Evolutionary conservation across 2,329 filamentous ascomycete species (phyloP).

Genomic region (Pleomassaria siparia): DNA sequence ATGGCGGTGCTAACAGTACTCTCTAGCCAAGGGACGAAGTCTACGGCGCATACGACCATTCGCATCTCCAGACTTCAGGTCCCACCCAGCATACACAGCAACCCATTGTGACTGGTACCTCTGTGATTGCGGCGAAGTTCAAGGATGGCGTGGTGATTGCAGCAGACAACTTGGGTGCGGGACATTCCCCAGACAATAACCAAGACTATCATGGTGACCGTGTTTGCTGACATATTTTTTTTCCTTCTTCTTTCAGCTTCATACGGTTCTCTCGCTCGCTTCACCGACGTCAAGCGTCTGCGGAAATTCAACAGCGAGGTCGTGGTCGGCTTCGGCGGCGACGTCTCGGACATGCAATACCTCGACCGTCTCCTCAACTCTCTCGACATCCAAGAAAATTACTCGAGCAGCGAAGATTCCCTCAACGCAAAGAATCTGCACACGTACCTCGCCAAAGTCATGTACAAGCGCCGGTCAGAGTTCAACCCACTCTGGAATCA

Average conservation of each 20-base stretch:
- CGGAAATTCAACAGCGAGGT: slow-evolving; percentile 82
- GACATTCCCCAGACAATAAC: slow-evolving; percentile 2
- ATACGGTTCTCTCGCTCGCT: slow-evolving; percentile 92
- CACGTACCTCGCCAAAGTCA: slow-evolving; percentile 92
- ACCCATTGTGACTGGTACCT: slow-evolving; percentile 94
- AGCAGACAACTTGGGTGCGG: slow-evolving; percentile 88
- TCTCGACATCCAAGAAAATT: slow-evolving; percentile 86
- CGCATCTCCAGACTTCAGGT: slow-evolving; percentile 72
- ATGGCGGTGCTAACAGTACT: slow-evolving; percentile 25
- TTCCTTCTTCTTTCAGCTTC: slow-evolving; percentile 65
- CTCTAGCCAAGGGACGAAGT: slow-evolving; percentile 95
- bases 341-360: slow-evolving; percentile 99
- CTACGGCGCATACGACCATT: slow-evolving; percentile 89
- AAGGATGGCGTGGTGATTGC: slow-evolving; percentile 95
- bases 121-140: slow-evolving; percentile 93
- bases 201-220: slow-evolving; percentile 7
- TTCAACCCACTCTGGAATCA: slow-evolving; percentile 99
- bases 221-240: background rate
- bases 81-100: slow-evolving; percentile 82
- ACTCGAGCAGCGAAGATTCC: slow-evolving; percentile 58
- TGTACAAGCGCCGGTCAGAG: slow-evolving; percentile 92
- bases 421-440: slow-evolving; percentile 94
- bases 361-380: slow-evolving; percentile 87
- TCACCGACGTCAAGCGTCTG: slow-evolving; percentile 94
- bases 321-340: slow-evolving; percentile 91